Base-by-base conservation (phyloP, 306 rosid species). In the Trifolium subterraneum region DNA sequence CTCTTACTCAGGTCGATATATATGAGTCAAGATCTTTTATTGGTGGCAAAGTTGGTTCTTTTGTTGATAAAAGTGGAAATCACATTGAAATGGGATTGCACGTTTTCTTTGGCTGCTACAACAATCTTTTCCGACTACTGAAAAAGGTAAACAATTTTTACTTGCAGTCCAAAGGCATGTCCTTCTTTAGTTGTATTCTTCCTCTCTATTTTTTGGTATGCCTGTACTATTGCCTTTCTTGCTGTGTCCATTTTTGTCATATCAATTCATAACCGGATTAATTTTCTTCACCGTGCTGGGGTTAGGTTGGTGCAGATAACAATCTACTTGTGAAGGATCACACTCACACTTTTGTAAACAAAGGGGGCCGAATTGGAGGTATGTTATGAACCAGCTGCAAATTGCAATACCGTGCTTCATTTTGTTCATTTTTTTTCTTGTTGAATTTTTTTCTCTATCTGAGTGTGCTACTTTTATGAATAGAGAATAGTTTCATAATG, bases 31-130 rank as follows among this genome's bases (percentile, higher is more conserved):
- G 97, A 77, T 3, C 90, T 67, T 94, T 94, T 74, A 90, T 92
- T 52, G 99, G 99, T 25, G 99, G 99, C 35, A 94, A 94, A 88
- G 99, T 94, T 74, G 99, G 96, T 47, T 94, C 99, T 22, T 94
- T 94, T 76, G 96, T 94, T 68, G 99, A 94, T 84, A 90, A 64
- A 80, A 78, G 73, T 58, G 99, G 99, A 70, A 94, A 94, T 75
- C 97, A 94, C 83, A 89, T 94, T 77, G 99, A 94, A 83, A 94
- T 94, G 99, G 99, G 99, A 80, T 82, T 94, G 65, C 99, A 94
- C 64, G 99, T 94, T 69, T 94, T 94, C 88, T 94, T 94, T 44
- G 99, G 99, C 48, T 94, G 98, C 83, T 94, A 94, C 80, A 94
- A 75, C 86, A 94, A 94, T 90, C 97, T 94, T 79, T 94, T 90